phyloP scores from a whole-genome alignment of 352 stramenopile species.

The Phytopythium vexans region DNA sequence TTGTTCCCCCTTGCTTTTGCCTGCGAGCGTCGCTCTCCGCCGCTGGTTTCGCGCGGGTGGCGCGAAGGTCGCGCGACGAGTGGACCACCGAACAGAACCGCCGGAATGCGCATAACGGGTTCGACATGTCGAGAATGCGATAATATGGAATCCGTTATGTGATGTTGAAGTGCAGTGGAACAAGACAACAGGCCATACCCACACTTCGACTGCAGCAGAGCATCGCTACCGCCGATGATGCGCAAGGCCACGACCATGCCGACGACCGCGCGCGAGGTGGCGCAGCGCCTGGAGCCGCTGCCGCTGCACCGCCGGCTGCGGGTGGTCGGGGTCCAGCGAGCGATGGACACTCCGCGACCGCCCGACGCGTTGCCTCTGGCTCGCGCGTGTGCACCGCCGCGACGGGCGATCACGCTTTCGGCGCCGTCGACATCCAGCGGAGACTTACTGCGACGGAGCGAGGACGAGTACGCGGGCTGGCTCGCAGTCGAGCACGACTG shows the following conservation, averaged over 20 bases:
- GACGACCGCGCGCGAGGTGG: slow-evolving; percentile 12
- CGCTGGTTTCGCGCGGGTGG: neutral
- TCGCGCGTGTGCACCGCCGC: neutral
- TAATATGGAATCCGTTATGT: no score
- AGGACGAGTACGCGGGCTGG: slow-evolving; percentile 30
- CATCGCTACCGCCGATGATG: slow-evolving; percentile 1
- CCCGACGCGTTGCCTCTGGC: neutral
- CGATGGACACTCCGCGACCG: slow-evolving; percentile 7
- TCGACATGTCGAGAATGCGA: no score
- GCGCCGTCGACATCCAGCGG: slow-evolving; percentile 4
- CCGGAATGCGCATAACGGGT: no score
- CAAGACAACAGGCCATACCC: no score
- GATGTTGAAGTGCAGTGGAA: no score
- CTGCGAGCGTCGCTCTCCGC: neutral
- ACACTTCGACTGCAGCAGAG: no score
- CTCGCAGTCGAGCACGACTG: slow-evolving; percentile 22
- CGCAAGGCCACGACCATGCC: slow-evolving; percentile 18
- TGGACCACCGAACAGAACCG: neutral
- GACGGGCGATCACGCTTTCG: neutral
- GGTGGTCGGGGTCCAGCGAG: neutral
- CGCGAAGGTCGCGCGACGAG: slow-evolving; percentile 5
- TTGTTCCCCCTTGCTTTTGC: neutral
- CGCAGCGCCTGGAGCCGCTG: neutral
- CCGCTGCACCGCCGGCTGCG: neutral
- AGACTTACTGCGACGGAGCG: neutral